A percentile compares a stretch with the other conserved stretches of the same genome.
Conservation (phyloP, 2,329 filamentous ascomycete species). For the Phyllosticta citriasiana region DNA sequence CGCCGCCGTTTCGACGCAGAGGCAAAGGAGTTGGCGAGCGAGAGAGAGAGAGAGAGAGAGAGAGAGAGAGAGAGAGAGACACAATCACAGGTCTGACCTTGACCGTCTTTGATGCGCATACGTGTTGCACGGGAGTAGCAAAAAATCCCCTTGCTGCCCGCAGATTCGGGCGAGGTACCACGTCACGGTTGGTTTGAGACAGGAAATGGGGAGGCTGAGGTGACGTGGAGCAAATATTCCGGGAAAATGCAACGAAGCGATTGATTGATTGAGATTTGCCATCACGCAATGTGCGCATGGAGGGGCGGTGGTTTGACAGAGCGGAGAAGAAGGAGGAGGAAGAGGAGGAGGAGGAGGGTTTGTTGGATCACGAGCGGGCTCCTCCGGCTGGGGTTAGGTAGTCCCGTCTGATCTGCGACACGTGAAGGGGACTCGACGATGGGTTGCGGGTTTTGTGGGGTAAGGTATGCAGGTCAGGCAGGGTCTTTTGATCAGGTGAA, state of each 20-base stretch:
- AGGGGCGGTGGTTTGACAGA: background rate
- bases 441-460: background rate
- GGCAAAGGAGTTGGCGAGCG: background rate
- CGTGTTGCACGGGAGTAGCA: no score
- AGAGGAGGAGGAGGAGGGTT: background rate
- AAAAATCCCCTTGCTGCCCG: constrained; percentile 1
- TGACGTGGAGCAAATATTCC: background rate
- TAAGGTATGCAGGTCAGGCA: constrained; percentile 6
- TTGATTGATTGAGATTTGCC: background rate
- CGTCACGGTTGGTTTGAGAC: background rate
- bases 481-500: background rate
- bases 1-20: background rate
- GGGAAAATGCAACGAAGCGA: background rate
- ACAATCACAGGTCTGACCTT: constrained; percentile 5
- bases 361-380: constrained; percentile 4
- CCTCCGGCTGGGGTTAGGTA: constrained; percentile 1
- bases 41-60: constrained; percentile 1
- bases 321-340: background rate
- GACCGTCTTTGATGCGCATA: constrained; percentile 3
- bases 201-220: background rate
- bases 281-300: background rate
- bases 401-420: constrained; percentile 4
- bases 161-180: background rate
- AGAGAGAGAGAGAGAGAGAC: background rate
- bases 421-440: background rate